These are phyloP conservation scores for Microdochium paspali DNA, from an alignment of 2,329 filamentous ascomycete genomes.

Conservation along the genomic window DNA sequence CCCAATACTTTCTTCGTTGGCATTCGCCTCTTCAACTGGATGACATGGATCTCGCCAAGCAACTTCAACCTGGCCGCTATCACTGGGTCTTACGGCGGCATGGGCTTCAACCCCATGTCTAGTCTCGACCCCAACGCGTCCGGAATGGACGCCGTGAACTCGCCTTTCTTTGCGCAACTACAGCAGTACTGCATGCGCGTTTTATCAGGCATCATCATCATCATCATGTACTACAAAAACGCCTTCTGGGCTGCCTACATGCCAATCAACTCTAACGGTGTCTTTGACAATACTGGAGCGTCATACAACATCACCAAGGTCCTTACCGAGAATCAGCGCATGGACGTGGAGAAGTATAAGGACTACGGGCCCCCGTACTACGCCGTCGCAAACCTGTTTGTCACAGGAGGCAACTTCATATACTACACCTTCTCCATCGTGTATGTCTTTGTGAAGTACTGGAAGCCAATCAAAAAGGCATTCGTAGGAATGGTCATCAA, in stretches of 20 bases:
- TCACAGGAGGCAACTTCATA: constrained; percentile 20
- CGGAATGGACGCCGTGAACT: constrained; percentile 13
- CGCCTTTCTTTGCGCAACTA: constrained; percentile 14
- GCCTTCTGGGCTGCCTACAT: constrained; percentile 12
- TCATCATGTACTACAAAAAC: neutral
- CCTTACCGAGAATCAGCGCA: constrained; percentile 14
- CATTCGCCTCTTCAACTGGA: constrained; percentile 36
- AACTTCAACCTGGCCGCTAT: constrained; percentile 32
- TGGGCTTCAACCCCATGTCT: constrained; percentile 19
- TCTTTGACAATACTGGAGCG: constrained; percentile 13
- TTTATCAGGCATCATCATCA: neutral
- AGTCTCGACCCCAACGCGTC: constrained; percentile 21
- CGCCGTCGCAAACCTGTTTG: constrained; percentile 18
- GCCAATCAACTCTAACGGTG: constrained; percentile 16
- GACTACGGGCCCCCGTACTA: constrained; percentile 14
- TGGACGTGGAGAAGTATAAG: constrained; percentile 25
- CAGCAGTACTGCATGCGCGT: constrained; percentile 5
- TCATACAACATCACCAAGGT: constrained; percentile 15
- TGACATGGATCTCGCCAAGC: constrained; percentile 38
- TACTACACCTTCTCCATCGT: constrained; percentile 15
- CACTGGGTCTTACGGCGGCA: constrained; percentile 26
- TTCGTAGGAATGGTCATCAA: constrained; percentile 15
- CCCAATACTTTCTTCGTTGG: constrained; percentile 34
- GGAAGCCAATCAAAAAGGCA: constrained; percentile 20
- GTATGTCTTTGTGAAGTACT: constrained; percentile 24